Percentiles rank a stretch among this genome's conserved stretches.
phyloP scores from a whole-genome alignment of 805 yeast species.

The Starmera amethionina region DNA sequence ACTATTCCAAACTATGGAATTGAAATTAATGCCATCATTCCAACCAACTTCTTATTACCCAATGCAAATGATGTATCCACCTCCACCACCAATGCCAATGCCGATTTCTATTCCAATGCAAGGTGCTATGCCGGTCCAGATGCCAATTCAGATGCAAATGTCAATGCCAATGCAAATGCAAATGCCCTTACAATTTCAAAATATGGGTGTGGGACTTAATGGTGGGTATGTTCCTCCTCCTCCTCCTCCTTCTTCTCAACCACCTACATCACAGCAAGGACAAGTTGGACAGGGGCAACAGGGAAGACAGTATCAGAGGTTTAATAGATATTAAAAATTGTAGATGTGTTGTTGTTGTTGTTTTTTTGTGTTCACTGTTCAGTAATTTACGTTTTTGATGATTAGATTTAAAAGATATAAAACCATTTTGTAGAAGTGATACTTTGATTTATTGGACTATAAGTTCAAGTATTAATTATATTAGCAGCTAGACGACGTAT shows the following conservation, averaged over 20 bases:
- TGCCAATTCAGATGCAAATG: neutral
- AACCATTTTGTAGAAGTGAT: too few relatives aligned
- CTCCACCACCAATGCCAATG: neutral
- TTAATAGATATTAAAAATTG: too few relatives aligned
- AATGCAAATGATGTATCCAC: conserved; percentile 10
- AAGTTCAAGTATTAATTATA: too few relatives aligned
- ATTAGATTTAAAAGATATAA: too few relatives aligned
- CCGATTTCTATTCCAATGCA: conserved; percentile 1
- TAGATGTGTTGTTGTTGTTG: too few relatives aligned
- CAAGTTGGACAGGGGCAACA: neutral
- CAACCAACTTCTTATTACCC: conserved; percentile 8
- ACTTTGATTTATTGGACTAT: too few relatives aligned
- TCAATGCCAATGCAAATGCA: neutral
- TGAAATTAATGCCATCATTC: conserved; percentile 1
- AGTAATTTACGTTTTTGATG: too few relatives aligned
- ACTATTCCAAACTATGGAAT: conserved; percentile 1
- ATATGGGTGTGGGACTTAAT: conserved; percentile 1
- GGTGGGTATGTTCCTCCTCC: conserved; percentile 1
- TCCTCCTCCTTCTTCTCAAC: conserved; percentile 1
- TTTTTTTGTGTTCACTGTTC: too few relatives aligned
- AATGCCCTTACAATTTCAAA: neutral
- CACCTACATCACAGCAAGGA: neutral
- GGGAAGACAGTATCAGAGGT: neutral
- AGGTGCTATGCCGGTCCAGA: conserved; percentile 3
- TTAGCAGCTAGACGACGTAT: too few relatives aligned